phyloP scores from a whole-genome alignment of 2,329 filamentous ascomycete genomes.

The Sarocladium strictum region DNA sequence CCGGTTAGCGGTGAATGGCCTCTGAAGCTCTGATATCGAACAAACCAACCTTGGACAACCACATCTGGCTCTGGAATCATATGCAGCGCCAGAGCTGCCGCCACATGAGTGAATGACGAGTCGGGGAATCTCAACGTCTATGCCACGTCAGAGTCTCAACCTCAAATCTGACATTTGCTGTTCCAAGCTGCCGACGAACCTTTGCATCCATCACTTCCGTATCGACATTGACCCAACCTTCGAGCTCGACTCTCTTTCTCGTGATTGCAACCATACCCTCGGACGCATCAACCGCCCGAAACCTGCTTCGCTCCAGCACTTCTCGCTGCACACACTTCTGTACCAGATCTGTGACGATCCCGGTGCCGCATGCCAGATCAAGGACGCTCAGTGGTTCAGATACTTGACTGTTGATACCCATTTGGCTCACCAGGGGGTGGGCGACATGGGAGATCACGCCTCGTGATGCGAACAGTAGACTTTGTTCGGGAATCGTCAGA shows the following conservation, averaged over 20 bases:
- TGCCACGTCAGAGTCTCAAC: no score
- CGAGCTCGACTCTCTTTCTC: constrained; percentile 28
- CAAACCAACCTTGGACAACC: constrained; percentile 20
- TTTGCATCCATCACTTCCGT: constrained; percentile 39
- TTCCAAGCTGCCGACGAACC: constrained; percentile 24
- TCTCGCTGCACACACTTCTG: constrained; percentile 31
- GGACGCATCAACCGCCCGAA: constrained; percentile 45
- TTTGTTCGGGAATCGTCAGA: neutral
- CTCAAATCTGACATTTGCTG: no score
- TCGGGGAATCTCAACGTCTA: constrained; percentile 34
- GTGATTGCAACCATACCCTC: constrained; percentile 34
- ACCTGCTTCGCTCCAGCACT: constrained; percentile 34
- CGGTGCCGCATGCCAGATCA: constrained; percentile 49
- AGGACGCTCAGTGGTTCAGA: constrained; percentile 32
- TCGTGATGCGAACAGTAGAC: neutral
- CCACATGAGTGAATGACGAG: constrained; percentile 35
- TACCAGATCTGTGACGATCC: constrained; percentile 40
- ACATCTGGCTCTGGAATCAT: constrained; percentile 35
- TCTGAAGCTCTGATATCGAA: no score
- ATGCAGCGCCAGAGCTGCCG: constrained; percentile 42
- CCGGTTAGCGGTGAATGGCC: no score
- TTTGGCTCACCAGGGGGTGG: neutral
- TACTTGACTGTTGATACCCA: neutral
- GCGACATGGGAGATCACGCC: neutral
- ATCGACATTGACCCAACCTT: constrained; percentile 41